A percentile compares a stretch with the other conserved stretches of the same genome.
phyloP scores from a whole-genome alignment of 2,329 filamentous ascomycete species.

The Paraphoma chrysanthemicola region DNA sequence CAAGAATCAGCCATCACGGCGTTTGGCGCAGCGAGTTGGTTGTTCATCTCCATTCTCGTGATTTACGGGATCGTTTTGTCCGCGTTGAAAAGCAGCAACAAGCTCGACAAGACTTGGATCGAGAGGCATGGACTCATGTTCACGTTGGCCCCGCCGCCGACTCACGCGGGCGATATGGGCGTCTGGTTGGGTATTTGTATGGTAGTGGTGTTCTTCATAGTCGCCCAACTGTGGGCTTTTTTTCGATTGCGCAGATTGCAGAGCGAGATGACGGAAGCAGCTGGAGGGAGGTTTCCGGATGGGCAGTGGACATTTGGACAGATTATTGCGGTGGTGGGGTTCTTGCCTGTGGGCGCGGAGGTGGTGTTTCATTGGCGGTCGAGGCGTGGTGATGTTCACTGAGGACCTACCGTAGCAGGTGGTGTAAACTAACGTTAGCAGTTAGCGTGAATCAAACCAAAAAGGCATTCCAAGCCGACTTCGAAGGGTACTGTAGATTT shows the following conservation, averaged over 20 bases:
- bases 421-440: no score
- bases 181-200: background rate
- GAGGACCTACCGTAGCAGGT: no score
- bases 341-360: constrained; percentile 25
- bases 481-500: no score
- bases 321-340: constrained; percentile 24
- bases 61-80: background rate
- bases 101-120: no score
- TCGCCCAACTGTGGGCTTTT: constrained; percentile 26
- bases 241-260: constrained; percentile 24
- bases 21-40: background rate
- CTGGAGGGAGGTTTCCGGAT: constrained; percentile 17
- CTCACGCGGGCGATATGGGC: background rate
- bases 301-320: constrained; percentile 30
- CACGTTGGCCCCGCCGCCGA: no score
- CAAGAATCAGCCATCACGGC: background rate
- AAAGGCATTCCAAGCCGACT: no score
- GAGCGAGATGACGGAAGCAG: constrained; percentile 14
- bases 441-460: no score
- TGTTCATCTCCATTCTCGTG: constrained; percentile 3
- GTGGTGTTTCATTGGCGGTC: background rate
- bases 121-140: background rate
- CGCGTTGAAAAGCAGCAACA: background rate
- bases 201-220: background rate
- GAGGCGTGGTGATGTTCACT: background rate